phyloP scores from a whole-genome alignment of 139 green algal genomes.

The Limnomonas spitsbergensis region DNA sequence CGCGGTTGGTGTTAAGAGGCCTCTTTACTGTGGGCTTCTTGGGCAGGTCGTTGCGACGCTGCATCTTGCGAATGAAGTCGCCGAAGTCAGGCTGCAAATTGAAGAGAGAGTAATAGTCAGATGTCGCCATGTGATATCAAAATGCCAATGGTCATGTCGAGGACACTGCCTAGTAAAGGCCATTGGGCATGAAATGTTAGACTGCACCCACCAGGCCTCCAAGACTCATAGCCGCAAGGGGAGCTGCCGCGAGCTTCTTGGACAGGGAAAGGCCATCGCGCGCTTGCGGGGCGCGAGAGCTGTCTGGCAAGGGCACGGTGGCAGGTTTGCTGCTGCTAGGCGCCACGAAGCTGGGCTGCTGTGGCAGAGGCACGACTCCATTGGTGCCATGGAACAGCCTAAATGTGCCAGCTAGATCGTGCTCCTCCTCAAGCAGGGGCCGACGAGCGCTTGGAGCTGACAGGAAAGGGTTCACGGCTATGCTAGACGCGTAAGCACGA shows the following conservation, averaged over 20 bases:
- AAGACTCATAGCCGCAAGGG: constrained; percentile 15
- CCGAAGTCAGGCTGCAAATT: constrained; percentile 33
- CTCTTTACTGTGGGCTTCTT: neutral
- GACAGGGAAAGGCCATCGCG: too few relatives aligned
- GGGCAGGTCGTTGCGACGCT: neutral
- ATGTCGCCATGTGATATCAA: neutral
- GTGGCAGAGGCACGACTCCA: constrained; percentile 51
- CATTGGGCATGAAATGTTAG: neutral
- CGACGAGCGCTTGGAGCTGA: neutral
- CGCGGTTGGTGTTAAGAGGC: neutral
- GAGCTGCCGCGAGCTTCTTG: neutral
- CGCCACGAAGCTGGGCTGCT: neutral
- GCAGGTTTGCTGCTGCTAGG: neutral
- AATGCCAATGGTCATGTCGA: neutral
- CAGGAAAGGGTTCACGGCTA: constrained; percentile 23
- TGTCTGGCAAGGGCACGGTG: neutral
- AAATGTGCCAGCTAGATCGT: constrained; percentile 36
- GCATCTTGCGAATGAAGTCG: constrained; percentile 16
- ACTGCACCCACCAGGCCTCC: constrained; percentile 4
- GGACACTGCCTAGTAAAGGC: too few relatives aligned
- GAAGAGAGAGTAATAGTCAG: neutral
- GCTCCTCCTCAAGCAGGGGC: constrained; percentile 18
- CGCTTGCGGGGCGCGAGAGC: neutral
- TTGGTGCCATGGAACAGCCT: constrained; percentile 57
- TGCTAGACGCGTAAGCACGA: neutral